Base-by-base conservation (phyloP, 306 rosid genomes). In the Mimosa bimucronata region DNA sequence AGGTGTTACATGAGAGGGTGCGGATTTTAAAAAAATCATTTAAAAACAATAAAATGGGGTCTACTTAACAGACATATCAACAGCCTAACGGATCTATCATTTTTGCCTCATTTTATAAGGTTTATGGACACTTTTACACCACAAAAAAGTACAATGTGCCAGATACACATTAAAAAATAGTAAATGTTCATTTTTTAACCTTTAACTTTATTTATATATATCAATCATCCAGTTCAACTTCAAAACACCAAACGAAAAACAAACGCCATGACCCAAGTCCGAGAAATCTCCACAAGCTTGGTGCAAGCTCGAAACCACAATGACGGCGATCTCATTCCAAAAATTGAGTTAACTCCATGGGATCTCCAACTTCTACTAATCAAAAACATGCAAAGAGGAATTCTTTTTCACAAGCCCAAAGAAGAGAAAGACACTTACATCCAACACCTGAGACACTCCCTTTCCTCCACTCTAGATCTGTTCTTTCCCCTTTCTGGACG, bases 321-420 rank as follows among this genome's bases (percentile, higher is more conserved):
- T 16, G 21, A n/a, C 10, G 14, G 57, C 46, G 38, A 34, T 34
- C 9, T 72, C 31, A 6, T 4, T 50, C 76, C 8, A 0, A 19
- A 31, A 25, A 75, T 86, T 40, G 69, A 80, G 31, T 48, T 86
- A 77, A 83, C 81, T 21, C 80, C 87, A n/a, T 89, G 87, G 86
- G 92, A 89, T 61, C 90, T 89, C 11, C 71, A 4, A 7, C 40
- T 76, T 4, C 78, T 89, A 18, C 40, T 31, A 0, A 0, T 83
- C 8, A 71, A 30, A 23, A 11, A 53, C 79, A 77, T 85, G 44
- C 90, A 87, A 55, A 84, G 84, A 55, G 89, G 91, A 0, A 76
- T 88, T 67, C 81, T 82, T 64, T 84, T 80, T 9, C 72, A 37
- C 29, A 66, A 65, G 5, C 86, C 84, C 41, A 37, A 21, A 34